Evolutionary conservation across 2,329 filamentous ascomycete species (phyloP), one percentile per base, ranked within the genome.

Genomic region (Xylaria multiplex): DNA sequence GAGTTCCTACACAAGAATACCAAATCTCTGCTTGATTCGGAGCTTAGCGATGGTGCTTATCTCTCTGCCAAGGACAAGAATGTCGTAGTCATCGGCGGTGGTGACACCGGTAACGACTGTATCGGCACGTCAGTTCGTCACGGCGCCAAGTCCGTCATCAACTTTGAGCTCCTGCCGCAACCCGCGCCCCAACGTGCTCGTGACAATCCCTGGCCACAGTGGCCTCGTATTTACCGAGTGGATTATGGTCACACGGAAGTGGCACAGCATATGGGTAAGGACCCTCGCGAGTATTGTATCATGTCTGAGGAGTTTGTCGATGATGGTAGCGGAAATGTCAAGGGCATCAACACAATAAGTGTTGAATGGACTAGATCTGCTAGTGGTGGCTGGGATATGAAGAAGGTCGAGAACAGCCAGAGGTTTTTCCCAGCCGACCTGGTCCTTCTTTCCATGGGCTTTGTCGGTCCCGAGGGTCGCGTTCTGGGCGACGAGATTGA

Each of bases 191-290:
- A 97, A 85, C 93, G 95, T 81, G 93, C 92, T 70, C 88, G 89
- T 69, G 95, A 97, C 81, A 98, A 98, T 85, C 95, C 95, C 69
- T 98, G 95, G 95, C 95, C 95, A 9, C 95, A 97, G 82, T 98
- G 95, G 94, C 95, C 95, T 64, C 92, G 94, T 75, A 94, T 97
- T 79, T 97, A 97, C 86, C 93, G 95, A 74, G 92, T 97, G n/a
- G 95, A 98, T 81, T 98, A 98, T 77, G 95, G 95, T 63, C 95
- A 98, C 84, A 91, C 91, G 16, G 95, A 98, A 81, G 95, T 97
- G 75, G 93, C 95, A 80, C 93, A 95, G 73, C 94, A 97, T 84
- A 95, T 94, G 84, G 95, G 95, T 81, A 94, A 94, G 79, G 95
- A 97, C 76, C 95, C 95, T 65, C 93, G 95, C 74, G 95, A 97